Evolutionary conservation across 2,329 filamentous ascomycete genomes (phyloP).

Genomic region (Colletotrichum tanaceti): DNA sequence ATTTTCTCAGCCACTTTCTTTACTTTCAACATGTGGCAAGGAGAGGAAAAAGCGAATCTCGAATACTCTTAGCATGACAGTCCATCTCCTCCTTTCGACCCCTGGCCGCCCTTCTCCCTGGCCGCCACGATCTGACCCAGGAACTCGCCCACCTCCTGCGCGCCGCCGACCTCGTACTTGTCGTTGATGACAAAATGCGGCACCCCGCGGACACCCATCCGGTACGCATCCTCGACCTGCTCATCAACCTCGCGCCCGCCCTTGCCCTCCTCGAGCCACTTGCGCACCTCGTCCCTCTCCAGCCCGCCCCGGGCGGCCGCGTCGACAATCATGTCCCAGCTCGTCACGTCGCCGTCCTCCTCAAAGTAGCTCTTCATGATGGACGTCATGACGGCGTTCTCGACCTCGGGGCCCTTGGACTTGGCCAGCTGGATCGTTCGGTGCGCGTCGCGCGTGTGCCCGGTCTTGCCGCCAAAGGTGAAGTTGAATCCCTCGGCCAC

Average conservation of each 20-base stretch:
- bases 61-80: slow-evolving; percentile 20
- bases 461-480: slow-evolving; percentile 75
- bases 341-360: slow-evolving; percentile 72
- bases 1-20: too few relatives aligned
- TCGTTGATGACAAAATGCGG: slow-evolving; percentile 81
- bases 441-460: slow-evolving; percentile 84
- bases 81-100: slow-evolving; percentile 19
- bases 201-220: slow-evolving; percentile 71
- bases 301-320: slow-evolving; percentile 67
- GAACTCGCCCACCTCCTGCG: slow-evolving; percentile 76
- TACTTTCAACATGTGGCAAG: not conserved
- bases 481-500: slow-evolving; percentile 78
- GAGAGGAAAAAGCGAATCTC: not conserved
- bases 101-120: slow-evolving; percentile 46
- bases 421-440: slow-evolving; percentile 78
- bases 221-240: slow-evolving; percentile 64
- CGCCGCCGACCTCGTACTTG: slow-evolving; percentile 74
- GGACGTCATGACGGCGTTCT: slow-evolving; percentile 70
- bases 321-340: slow-evolving; percentile 61
- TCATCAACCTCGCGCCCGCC: slow-evolving; percentile 69
- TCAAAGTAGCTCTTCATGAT: slow-evolving; percentile 77
- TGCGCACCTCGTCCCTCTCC: slow-evolving; percentile 61
- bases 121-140: slow-evolving; percentile 71
- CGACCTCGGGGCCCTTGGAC: slow-evolving; percentile 59
- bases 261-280: slow-evolving; percentile 64